Conservation (phyloP, 106 monocot genomes). For the Platanthera guangdongensis region DNA sequence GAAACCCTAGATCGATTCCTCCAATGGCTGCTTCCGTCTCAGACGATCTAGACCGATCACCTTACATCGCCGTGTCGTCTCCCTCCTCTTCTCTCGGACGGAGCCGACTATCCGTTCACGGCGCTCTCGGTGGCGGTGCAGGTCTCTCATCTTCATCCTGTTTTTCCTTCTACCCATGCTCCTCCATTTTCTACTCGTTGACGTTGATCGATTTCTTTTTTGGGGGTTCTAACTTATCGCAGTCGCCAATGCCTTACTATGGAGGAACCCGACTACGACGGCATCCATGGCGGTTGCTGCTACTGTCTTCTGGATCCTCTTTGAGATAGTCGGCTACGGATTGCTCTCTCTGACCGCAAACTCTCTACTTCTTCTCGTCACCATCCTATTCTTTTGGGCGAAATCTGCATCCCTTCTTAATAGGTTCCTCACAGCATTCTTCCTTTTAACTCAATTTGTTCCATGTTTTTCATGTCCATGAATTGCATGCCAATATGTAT, state of each 20-base stretch:
- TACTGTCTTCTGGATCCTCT: conserved; percentile 37
- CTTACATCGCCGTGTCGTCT: conserved; percentile 8
- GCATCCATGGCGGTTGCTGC: conserved; percentile 8
- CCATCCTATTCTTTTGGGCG: conserved; percentile 95
- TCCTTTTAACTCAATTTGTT: neutral
- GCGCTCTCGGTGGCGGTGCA: conserved; percentile 14
- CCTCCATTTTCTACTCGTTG: neutral
- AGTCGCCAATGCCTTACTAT: conserved; percentile 21
- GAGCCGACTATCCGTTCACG: conserved; percentile 4
- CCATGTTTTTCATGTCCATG: neutral
- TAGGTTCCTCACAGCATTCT: conserved; percentile 24
- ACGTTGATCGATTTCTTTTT: neutral
- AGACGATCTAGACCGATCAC: conserved; percentile 15
- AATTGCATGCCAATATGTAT: neutral
- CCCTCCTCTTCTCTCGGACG: neutral
- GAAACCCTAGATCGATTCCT: conserved; percentile 14
- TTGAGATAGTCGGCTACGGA: conserved; percentile 63
- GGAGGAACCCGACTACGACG: conserved; percentile 14
- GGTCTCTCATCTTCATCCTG: conserved; percentile 1
- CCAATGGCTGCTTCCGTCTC: neutral
- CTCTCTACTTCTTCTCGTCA: conserved; percentile 63
- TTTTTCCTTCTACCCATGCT: neutral
- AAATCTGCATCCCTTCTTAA: conserved; percentile 80
- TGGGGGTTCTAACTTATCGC: neutral
- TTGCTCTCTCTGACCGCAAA: conserved; percentile 59